phyloP scores from a whole-genome alignment of 2,329 filamentous ascomycete species.

The Neofusicoccum cordaticola region DNA sequence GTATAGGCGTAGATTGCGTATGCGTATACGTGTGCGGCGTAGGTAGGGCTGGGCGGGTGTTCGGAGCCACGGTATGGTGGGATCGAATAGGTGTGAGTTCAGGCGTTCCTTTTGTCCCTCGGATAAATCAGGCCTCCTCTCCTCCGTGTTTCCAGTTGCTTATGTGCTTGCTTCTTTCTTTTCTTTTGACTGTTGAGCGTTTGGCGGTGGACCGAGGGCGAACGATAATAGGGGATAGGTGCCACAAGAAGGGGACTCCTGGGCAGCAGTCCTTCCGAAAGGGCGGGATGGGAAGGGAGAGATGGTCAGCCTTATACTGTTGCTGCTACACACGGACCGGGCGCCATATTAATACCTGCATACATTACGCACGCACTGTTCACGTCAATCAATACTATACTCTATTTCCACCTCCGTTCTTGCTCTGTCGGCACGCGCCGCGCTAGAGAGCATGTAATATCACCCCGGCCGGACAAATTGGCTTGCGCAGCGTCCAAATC shows the following conservation, averaged over 20 bases:
- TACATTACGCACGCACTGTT: neutral
- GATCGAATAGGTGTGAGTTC: neutral
- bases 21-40: neutral
- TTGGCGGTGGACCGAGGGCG: neutral
- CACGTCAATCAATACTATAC: conserved; percentile 5
- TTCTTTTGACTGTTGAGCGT: neutral
- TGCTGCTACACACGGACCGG: conserved; percentile 5
- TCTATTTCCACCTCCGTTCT: conserved; percentile 5
- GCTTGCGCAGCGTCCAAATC: neutral
- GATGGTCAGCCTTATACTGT: conserved; percentile 10
- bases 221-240: neutral
- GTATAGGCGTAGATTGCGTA: neutral
- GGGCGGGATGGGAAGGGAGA: neutral
- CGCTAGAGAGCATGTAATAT: conserved; percentile 4
- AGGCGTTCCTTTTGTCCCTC: neutral
- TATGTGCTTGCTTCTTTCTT: neutral
- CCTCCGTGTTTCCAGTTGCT: neutral
- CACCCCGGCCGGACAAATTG: conserved; percentile 1
- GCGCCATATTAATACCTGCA: neutral
- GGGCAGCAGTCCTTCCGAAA: neutral
- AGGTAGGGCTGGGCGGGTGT: neutral
- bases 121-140: neutral
- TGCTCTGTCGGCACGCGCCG: neutral
- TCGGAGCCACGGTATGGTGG: neutral
- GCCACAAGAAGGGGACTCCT: neutral